phyloP scores from a whole-genome alignment of 2,329 filamentous ascomycete genomes.

The Periconia sp. region DNA sequence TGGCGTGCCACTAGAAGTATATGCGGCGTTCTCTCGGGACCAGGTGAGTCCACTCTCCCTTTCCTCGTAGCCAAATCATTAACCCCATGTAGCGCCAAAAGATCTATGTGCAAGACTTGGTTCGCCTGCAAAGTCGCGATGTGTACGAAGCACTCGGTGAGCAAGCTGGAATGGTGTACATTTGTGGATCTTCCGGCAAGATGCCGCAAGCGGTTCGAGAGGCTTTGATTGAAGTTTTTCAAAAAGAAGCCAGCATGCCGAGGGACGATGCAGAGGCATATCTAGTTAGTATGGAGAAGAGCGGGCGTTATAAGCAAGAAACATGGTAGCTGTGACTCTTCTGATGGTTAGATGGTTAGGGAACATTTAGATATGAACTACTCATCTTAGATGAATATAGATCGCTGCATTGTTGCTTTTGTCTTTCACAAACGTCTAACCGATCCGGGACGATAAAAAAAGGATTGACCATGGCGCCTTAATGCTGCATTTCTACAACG shows the following conservation, averaged over 20 bases:
- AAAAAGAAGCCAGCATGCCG: slow-evolving; percentile 42
- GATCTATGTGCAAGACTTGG: slow-evolving; percentile 68
- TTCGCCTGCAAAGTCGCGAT: slow-evolving; percentile 53
- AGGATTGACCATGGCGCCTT: neutral
- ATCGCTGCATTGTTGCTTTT: slow-evolving; percentile 3
- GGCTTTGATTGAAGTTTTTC: slow-evolving; percentile 65
- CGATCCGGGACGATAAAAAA: neutral
- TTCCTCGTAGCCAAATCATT: neutral
- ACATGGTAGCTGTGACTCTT: slow-evolving; percentile 60
- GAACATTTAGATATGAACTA: neutral
- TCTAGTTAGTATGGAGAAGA: slow-evolving; percentile 61
- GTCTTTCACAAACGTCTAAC: slow-evolving; percentile 6
- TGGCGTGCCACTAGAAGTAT: slow-evolving; percentile 53
- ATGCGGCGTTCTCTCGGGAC: slow-evolving; percentile 72
- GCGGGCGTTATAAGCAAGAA: slow-evolving; percentile 66
- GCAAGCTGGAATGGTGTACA: slow-evolving; percentile 56
- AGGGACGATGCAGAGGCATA: slow-evolving; percentile 58
- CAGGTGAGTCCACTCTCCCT: slow-evolving; percentile 43
- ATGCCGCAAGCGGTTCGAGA: slow-evolving; percentile 72
- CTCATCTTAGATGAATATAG: neutral
- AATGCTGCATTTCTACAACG: slow-evolving; percentile 59
- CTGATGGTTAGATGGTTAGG: neutral
- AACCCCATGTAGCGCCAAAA: slow-evolving; percentile 49
- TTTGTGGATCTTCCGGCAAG: slow-evolving; percentile 65
- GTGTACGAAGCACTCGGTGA: slow-evolving; percentile 58